Base-by-base conservation (phyloP, 495 filamentous ascomycete genomes). In the Parathielavia appendiculata region DNA sequence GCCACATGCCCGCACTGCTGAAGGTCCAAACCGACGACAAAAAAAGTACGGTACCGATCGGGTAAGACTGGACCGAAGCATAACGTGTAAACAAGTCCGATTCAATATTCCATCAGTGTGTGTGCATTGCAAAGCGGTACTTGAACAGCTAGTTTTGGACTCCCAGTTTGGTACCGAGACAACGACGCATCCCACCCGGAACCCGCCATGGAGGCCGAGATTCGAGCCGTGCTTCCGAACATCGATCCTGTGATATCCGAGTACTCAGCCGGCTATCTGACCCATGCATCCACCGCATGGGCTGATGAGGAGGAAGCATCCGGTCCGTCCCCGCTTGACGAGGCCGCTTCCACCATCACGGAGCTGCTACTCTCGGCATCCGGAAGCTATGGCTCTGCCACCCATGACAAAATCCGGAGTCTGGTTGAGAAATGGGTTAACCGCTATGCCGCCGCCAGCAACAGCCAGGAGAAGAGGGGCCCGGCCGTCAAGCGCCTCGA, bases 241-340 rank as follows among this genome's bases (percentile, higher is more conserved):
- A 86, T 96, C 57, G 93, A 98, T 73, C 89, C 86, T 45, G 83
- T 96, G 56, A 77, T 98, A 52, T 90, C 90, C 39, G 89, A 95
- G 70, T 98, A 98, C 69, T 91, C 92, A 20, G 87, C 90, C 61
- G 95, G 93, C 39, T 97, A 97, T 69, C 78, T 99, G 60, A 90
- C 83, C 67, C 92, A 97, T 78, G 93, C 92, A 57, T 89, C 92
- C 34, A 90, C 86, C 58, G 80, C 85, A 47, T 93, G 88, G 75
- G 79, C 85, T 56, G 83, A 85, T 45, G 91, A 97, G 54, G 79
- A 84, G 45, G 89, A 91, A 53, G 72, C 81, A 22, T 78, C 78
- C 59, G 83, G 71, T 12, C 79, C 80, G 57, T 89, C 89, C 0
- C 90, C 90, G 9, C 74, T 99, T 45, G 77, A 81, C 51, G 95